A percentile compares a stretch with the other conserved stretches of the same genome.
These are phyloP conservation scores for Dionaea muscipula DNA, from an alignment of 179 eudicot species.

Conservation along the genomic window DNA sequence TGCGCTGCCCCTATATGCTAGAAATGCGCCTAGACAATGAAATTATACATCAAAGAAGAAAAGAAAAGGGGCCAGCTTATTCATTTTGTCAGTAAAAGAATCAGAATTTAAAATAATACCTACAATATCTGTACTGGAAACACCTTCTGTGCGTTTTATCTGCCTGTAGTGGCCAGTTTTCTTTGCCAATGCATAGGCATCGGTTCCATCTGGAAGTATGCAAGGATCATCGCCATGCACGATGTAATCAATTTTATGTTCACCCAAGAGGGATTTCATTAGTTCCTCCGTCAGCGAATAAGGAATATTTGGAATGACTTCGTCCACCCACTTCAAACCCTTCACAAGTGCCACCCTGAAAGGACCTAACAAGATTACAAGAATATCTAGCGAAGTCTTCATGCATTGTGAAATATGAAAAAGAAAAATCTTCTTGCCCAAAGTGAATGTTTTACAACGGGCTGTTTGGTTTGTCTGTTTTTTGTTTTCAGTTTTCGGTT, in stretches of 20 bases:
- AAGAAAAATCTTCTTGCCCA: too few relatives aligned
- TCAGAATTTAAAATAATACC: conserved; percentile 25
- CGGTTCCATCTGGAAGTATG: conserved; percentile 66
- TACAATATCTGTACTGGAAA: conserved; percentile 68
- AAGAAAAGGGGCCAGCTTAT: too few relatives aligned
- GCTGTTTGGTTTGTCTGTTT: too few relatives aligned
- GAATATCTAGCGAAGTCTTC: neutral
- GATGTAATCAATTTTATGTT: conserved; percentile 50
- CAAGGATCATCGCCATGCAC: conserved; percentile 80
- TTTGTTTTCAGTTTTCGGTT: too few relatives aligned
- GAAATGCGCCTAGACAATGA: too few relatives aligned
- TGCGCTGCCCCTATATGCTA: too few relatives aligned
- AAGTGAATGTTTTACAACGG: too few relatives aligned
- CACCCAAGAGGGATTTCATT: conserved; percentile 50
- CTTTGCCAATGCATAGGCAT: conserved; percentile 64
- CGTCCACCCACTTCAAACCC: conserved; percentile 82
- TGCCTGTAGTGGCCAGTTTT: conserved; percentile 63
- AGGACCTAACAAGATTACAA: conserved; percentile 8
- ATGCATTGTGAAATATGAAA: neutral
- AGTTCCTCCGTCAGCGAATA: conserved; percentile 58
- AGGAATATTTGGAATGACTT: conserved; percentile 54
- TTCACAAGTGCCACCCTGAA: conserved; percentile 79
- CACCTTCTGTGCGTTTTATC: conserved; percentile 71
- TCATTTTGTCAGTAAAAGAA: neutral
- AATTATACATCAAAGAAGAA: too few relatives aligned